Evolutionary conservation across 2,329 filamentous ascomycete genomes (phyloP).

Genomic region (Fusarium marasasianum): DNA sequence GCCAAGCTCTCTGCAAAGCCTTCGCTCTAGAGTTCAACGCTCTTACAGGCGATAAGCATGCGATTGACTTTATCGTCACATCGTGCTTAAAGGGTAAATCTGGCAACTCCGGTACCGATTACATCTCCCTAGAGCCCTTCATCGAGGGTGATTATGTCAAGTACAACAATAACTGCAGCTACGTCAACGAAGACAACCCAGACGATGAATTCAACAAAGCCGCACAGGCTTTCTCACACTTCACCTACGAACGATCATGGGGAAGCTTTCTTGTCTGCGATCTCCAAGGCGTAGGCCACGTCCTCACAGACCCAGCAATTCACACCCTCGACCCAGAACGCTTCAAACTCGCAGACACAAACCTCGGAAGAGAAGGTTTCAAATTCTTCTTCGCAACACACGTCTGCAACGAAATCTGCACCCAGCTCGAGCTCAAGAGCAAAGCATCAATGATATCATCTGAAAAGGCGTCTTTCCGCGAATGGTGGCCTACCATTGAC

Average conservation of each 20-base stretch:
- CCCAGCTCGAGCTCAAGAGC: conserved; percentile 43
- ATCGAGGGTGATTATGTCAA: conserved; percentile 50
- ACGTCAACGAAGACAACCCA: conserved; percentile 42
- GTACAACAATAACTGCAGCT: conserved; percentile 51
- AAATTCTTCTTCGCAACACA: conserved; percentile 52
- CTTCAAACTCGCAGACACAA: conserved; percentile 47
- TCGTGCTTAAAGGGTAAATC: conserved; percentile 43
- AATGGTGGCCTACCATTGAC: conserved; percentile 45
- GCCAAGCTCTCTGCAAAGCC: conserved; percentile 51
- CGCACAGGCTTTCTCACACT: conserved; percentile 54
- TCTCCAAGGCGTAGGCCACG: conserved; percentile 49
- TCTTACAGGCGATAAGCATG: conserved; percentile 35
- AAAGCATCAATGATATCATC: conserved; percentile 30
- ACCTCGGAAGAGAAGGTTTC: conserved; percentile 48
- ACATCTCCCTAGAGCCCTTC: conserved; percentile 50
- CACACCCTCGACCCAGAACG: conserved; percentile 48
- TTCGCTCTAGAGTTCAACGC: conserved; percentile 54
- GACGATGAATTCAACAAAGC: conserved; percentile 39
- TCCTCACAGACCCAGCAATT: conserved; percentile 51
- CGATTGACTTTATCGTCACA: conserved; percentile 46
- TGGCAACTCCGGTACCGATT: conserved; percentile 2
- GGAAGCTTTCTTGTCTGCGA: conserved; percentile 50
- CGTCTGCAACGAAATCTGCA: conserved; percentile 48
- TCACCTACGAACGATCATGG: conserved; percentile 52
- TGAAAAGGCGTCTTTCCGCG: conserved; percentile 41